Evolutionary conservation across 306 rosid species (phyloP), one percentile per base, ranked within the genome.

Genomic region (Trichosanthes cucumerina): DNA sequence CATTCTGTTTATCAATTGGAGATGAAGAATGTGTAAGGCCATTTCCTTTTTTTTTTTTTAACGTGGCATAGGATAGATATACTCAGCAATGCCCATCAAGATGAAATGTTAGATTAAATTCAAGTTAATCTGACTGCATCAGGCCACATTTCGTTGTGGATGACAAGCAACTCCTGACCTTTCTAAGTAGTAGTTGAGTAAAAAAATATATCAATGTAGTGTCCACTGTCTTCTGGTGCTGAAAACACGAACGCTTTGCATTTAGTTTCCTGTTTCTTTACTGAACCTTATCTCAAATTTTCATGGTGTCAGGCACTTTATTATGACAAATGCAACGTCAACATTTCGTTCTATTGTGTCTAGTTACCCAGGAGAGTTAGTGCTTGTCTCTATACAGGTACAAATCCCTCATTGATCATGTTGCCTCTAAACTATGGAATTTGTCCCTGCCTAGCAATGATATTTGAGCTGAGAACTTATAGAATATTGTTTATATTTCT

Each of bases 311-410:
- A 92, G 98, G 89, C 79, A 89, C 85, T 92, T 92, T 70, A 57
- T 92, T 49, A 89, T 90, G 60, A 87, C 97, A 28, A 89, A 95
- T 87, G 98, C 98, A 49, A 92, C 98, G 9, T 88, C 98, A 38
- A 87, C 93, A 11, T 92, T 95, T 79, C 93, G 82, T 24, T 91
- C 97, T 36, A 85, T 95, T 13, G 76, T 95, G 70, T 91, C 91
- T 78, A 82, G 85, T 73, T 90, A 92, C 80, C 93, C 96, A 1
- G 96, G 98, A 81, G 79, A 89, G 77, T 83, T 92, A 78, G 82
- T 90, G 81, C 91, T 94, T 44, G 93, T 87, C 77, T 91, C 96
- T 69, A 86, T 95, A 82, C 97, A 91, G 98, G 98, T 95, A 63
- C 74, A 83, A 56, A 76, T 49, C 13, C 57, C 62, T 73, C 80